Conservation (phyloP, 192 early-diverging fungal species). For the Bifiguratus adelaidae region DNA sequence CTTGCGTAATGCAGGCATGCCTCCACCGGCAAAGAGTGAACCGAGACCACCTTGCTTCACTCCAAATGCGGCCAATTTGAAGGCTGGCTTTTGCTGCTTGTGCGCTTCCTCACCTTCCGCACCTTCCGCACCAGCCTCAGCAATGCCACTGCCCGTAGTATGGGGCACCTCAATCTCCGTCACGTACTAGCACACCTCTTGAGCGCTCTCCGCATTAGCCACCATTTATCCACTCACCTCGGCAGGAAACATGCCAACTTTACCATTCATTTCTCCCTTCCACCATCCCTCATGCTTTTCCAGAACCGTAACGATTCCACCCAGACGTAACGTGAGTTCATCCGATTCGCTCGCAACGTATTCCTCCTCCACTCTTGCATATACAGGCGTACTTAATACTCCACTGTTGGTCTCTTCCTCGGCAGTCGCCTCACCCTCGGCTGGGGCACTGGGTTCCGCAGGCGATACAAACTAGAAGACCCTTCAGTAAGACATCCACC, state of each 20-base stretch:
- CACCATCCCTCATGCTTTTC: slow-evolving; percentile 55
- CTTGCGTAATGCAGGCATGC: slow-evolving; percentile 52
- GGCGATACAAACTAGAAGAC: no score
- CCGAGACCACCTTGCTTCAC: slow-evolving; percentile 74
- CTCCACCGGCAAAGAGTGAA: slow-evolving; percentile 59
- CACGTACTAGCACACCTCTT: no score
- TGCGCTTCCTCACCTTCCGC: not conserved
- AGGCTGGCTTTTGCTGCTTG: slow-evolving; percentile 6
- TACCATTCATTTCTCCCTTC: slow-evolving; percentile 57
- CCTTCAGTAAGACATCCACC: not conserved
- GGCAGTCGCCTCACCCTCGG: no score
- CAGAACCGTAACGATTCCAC: slow-evolving; percentile 59
- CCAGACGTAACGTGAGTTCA: slow-evolving; percentile 53
- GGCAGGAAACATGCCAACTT: slow-evolving; percentile 54
- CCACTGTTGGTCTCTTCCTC: no score
- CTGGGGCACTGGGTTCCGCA: no score
- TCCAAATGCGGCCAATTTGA: slow-evolving; percentile 65
- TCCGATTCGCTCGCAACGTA: slow-evolving; percentile 53
- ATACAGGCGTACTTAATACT: not conserved
- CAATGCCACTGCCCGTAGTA: no score
- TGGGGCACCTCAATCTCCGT: no score
- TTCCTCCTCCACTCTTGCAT: slow-evolving; percentile 60
- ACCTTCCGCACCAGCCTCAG: slow-evolving; percentile 1
- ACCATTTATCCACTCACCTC: slow-evolving; percentile 30
- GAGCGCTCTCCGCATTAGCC: no score